These are phyloP conservation scores for Diaporthe helianthi DNA, from an alignment of 2,329 filamentous ascomycete genomes.

Conservation along the genomic window DNA sequence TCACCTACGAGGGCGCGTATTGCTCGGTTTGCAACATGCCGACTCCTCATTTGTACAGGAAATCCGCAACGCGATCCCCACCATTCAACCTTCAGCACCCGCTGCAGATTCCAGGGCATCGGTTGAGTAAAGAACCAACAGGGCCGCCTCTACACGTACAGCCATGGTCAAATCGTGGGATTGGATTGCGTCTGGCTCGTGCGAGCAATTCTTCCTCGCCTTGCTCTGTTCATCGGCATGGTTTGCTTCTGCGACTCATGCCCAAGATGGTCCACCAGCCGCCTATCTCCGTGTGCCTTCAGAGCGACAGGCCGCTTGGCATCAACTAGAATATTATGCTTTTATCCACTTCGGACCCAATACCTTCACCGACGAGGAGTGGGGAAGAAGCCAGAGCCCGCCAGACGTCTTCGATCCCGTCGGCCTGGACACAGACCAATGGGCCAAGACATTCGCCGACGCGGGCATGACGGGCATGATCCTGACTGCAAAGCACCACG, in stretches of 20 bases:
- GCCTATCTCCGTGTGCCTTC: slow-evolving; percentile 38
- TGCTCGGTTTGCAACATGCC: background rate
- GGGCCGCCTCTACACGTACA: background rate
- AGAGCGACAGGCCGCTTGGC: slow-evolving; percentile 40
- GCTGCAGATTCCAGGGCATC: background rate
- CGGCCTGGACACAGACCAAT: slow-evolving; percentile 42
- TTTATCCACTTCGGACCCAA: slow-evolving; percentile 43
- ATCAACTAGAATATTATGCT: slow-evolving; percentile 41
- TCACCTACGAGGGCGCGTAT: background rate
- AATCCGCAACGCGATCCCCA: background rate
- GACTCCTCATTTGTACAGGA: slow-evolving; percentile 1
- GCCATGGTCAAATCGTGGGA: background rate
- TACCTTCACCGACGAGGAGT: slow-evolving; percentile 43
- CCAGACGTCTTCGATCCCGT: slow-evolving; percentile 41
- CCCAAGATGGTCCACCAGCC: slow-evolving; percentile 32
- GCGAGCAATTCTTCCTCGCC: background rate
- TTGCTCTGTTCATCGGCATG: background rate
- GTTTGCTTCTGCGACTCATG: background rate
- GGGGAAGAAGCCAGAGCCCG: slow-evolving; percentile 39
- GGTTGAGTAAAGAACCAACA: background rate
- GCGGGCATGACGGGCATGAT: slow-evolving; percentile 46
- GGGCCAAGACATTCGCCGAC: slow-evolving; percentile 40
- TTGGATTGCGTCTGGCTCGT: background rate
- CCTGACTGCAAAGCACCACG: slow-evolving; percentile 47
- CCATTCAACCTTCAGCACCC: background rate